A percentile compares a stretch with the other conserved stretches of the same genome.
Conservation (phyloP, 441 rosid species). For the Erodium chrysanthum region DNA sequence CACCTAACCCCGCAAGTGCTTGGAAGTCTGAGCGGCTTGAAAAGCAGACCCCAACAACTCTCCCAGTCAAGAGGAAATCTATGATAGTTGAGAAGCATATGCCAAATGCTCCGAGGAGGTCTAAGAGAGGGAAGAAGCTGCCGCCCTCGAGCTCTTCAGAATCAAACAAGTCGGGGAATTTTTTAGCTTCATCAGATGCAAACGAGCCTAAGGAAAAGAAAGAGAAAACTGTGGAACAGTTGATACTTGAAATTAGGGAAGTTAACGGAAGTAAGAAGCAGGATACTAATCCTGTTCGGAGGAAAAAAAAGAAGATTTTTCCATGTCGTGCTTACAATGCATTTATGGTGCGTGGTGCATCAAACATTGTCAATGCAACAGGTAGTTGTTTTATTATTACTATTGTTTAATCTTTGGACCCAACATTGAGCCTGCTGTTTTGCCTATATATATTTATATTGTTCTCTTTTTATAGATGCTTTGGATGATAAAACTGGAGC, state of each 20-base stretch:
- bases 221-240: slow-evolving; percentile 32
- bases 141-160: slow-evolving; percentile 29
- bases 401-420: background rate
- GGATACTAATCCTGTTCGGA: slow-evolving; percentile 10
- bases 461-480: background rate
- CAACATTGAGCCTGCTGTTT: background rate
- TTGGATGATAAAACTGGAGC: slow-evolving; percentile 3
- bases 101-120: slow-evolving; percentile 45
- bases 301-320: slow-evolving; percentile 20
- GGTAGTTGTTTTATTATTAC: slow-evolving; percentile 18
- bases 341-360: slow-evolving; percentile 22
- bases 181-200: slow-evolving; percentile 18
- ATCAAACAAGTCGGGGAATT: slow-evolving; percentile 31
- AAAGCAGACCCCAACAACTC: slow-evolving; percentile 33
- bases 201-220: slow-evolving; percentile 29
- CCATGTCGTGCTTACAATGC: slow-evolving; percentile 36
- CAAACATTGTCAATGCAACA: slow-evolving; percentile 24
- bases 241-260: slow-evolving; percentile 29
- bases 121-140: slow-evolving; percentile 42
- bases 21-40: slow-evolving; percentile 52
- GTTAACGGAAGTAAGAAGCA: slow-evolving; percentile 25
- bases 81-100: slow-evolving; percentile 34
- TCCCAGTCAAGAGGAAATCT: slow-evolving; percentile 30
- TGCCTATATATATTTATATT: too few species aligned
- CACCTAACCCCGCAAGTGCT: slow-evolving; percentile 28